Percentiles rank a stretch among this genome's conserved stretches.
phyloP scores from a whole-genome alignment of 805 yeast genomes.

The Starmerella davenportii region DNA sequence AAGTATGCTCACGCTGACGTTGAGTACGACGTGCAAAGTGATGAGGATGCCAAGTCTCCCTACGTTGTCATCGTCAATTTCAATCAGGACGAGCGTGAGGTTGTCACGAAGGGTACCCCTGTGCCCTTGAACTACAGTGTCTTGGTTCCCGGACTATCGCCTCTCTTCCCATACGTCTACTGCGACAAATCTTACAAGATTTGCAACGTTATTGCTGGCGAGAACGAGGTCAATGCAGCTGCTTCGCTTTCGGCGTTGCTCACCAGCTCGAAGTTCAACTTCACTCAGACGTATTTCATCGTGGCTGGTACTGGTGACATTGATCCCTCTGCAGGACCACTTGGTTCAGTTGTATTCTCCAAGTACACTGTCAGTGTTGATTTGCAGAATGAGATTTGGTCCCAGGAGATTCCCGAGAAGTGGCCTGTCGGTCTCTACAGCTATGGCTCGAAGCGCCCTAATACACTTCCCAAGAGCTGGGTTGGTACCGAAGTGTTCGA shows the following conservation, averaged over 20 bases:
- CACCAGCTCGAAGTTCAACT: constrained; percentile 37
- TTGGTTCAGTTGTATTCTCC: constrained; percentile 45
- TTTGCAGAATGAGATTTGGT: constrained; percentile 40
- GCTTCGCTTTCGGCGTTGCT: constrained; percentile 37
- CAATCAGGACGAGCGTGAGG: constrained; percentile 35
- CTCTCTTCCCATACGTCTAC: constrained; percentile 37
- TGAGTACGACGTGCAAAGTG: constrained; percentile 5
- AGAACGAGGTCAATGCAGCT: constrained; percentile 53
- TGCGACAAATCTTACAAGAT: constrained; percentile 36
- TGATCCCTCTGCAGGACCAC: constrained; percentile 36
- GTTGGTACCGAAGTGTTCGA: constrained; percentile 53
- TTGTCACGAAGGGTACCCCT: constrained; percentile 30
- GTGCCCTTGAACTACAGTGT: constrained; percentile 28
- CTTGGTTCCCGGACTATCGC: constrained; percentile 49
- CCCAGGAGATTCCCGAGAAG: constrained; percentile 27
- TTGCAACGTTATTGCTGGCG: constrained; percentile 52
- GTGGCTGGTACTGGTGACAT: constrained; percentile 54
- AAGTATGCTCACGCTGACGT: background rate
- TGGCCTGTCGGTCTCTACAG: constrained; percentile 48
- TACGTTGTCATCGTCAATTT: constrained; percentile 37
- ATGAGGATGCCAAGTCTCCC: constrained; percentile 24
- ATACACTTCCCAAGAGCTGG: constrained; percentile 34
- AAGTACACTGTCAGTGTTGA: constrained; percentile 45
- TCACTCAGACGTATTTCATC: constrained; percentile 41
- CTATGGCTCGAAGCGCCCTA: constrained; percentile 34